A percentile compares a stretch with the other conserved stretches of the same genome.
These are phyloP conservation scores for Candida nonsorbophila DNA, from an alignment of 805 yeast genomes.

Conservation along the genomic window DNA sequence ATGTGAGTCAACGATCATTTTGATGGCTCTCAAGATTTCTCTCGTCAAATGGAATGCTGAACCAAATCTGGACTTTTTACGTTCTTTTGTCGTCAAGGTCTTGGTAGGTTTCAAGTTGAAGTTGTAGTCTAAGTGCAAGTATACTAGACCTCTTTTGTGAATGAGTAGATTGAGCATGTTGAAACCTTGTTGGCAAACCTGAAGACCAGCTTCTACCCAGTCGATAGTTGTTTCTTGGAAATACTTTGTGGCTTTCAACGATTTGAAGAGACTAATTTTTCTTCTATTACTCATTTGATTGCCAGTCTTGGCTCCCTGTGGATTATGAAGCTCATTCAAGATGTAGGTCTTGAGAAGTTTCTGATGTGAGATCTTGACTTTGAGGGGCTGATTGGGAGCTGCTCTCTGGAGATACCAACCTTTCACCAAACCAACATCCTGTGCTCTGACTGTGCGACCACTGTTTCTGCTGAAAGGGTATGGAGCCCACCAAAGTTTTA, in stretches of 20 bases:
- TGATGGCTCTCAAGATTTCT: constrained; percentile 79
- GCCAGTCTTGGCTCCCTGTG: constrained; percentile 17
- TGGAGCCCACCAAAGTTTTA: constrained; percentile 75
- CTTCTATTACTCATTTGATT: constrained; percentile 35
- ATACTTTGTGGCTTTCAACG: constrained; percentile 73
- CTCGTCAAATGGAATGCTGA: constrained; percentile 92
- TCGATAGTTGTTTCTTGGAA: constrained; percentile 90
- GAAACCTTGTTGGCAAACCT: constrained; percentile 88
- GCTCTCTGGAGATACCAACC: constrained; percentile 76
- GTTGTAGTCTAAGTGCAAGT: constrained; percentile 89
- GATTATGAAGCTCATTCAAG: constrained; percentile 60
- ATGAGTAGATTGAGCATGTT: constrained; percentile 87
- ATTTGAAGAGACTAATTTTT: constrained; percentile 56
- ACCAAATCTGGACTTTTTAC: constrained; percentile 94
- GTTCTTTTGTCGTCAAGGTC: constrained; percentile 91
- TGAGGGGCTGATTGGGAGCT: constrained; percentile 56
- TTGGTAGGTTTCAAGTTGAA: constrained; percentile 95
- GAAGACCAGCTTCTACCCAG: constrained; percentile 98
- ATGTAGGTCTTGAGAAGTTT: constrained; percentile 76
- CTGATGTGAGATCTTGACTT: constrained; percentile 84
- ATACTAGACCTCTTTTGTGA: constrained; percentile 86
- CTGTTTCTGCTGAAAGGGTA: constrained; percentile 76
- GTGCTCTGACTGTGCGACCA: constrained; percentile 73
- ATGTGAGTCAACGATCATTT: constrained; percentile 87
- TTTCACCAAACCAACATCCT: constrained; percentile 83